Percentiles rank a stretch among this genome's conserved stretches.
phyloP scores from a whole-genome alignment of 148 eudicot species.

The Chenopodium suecicum region DNA sequence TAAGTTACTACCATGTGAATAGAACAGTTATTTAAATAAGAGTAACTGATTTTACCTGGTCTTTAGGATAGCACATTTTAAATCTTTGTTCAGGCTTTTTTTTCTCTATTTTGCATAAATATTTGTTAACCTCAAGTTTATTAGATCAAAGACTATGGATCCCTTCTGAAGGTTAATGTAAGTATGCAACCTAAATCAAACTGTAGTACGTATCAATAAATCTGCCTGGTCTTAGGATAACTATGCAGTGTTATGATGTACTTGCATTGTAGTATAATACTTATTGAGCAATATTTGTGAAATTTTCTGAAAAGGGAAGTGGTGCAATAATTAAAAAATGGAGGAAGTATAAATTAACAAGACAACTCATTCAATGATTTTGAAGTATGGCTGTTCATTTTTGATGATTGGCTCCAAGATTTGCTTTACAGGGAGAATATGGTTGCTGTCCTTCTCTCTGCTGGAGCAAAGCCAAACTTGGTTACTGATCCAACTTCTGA shows the following conservation, averaged over 20 bases:
- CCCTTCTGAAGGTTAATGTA: not conserved
- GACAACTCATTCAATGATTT: not conserved
- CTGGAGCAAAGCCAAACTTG: slow-evolving; percentile 87
- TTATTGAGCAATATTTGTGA: no score
- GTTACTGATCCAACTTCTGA: slow-evolving; percentile 87
- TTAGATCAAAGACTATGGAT: not conserved
- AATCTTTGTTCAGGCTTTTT: not conserved
- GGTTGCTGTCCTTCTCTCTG: slow-evolving; percentile 91
- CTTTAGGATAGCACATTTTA: not conserved
- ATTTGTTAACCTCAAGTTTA: not conserved
- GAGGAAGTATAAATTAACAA: not conserved
- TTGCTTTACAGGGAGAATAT: slow-evolving; percentile 65
- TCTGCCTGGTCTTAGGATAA: not conserved
- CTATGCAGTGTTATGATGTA: not conserved
- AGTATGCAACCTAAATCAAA: not conserved
- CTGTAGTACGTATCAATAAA: not conserved
- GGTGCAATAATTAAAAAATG: no score
- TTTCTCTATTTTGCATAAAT: not conserved
- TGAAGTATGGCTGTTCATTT: not conserved
- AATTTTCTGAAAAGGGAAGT: no score
- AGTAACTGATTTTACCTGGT: not conserved
- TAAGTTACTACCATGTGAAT: not conserved
- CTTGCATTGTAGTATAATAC: no score
- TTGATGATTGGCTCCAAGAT: not conserved
- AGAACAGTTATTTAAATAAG: not conserved